Evolutionary conservation across 2,329 filamentous ascomycete species (phyloP), one percentile per base, ranked within the genome.

Genomic region (Pseudopithomyces maydicus): DNA sequence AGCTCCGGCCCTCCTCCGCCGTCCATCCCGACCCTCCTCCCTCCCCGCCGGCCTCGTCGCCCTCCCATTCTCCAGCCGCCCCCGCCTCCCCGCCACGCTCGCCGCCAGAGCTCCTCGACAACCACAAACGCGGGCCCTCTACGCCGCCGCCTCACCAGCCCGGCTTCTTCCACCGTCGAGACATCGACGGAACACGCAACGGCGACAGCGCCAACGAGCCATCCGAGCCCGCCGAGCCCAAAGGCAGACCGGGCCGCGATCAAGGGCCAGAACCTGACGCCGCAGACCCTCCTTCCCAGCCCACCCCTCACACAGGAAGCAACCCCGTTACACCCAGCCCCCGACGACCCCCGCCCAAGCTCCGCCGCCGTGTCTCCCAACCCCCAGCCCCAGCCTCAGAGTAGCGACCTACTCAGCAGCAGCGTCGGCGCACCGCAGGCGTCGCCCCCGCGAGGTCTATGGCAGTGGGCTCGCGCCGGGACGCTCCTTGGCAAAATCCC

Each of bases 121-220:
- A 56, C 26, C 57, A 59, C 45, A 11, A 58, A 57, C 69, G 62
- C 51, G 39, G 70, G 69, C 46, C 71, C 64, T 72, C 72, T 75
- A 61, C 72, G 68, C 62, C 70, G 72, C 55, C 68, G 70, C 62
- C 68, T 74, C 52, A 74, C 72, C 53, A 71, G 68, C 61, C 73
- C 71, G 52, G 71, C 66, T 61, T 70, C 64, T 57, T 72, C 71
- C 45, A 75, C 71, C 49, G 69, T 73, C 56, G 64, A 63, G 54
- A 74, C 66, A 47, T 72, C 68, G 48, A 69, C 62, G 52, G 71
- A 74, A 52, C 68, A 66, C 53, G 70, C 66, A 46, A 64, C 61
- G 51, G 72, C 26, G n/a, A n/a, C 26, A 29, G 4, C 5, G 26
- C 26, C 26, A 29, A 29, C 26, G 8, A n/a, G n/a, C n/a, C n/a